Conservation (phyloP, 306 rosid genomes). For the Castanea sativa region DNA sequence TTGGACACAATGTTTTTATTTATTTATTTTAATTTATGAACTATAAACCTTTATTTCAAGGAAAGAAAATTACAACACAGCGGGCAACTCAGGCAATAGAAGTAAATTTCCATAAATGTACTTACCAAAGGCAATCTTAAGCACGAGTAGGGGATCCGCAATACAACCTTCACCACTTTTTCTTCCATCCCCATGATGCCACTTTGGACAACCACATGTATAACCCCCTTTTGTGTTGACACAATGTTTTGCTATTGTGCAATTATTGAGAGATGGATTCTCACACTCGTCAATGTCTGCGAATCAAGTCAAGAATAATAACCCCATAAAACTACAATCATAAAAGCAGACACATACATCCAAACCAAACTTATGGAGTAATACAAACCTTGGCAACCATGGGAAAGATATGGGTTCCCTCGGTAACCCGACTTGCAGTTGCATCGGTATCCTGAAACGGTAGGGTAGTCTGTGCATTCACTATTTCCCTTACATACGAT, state of each 20-base stretch:
- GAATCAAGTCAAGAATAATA: neutral
- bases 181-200: neutral
- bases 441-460: constrained; percentile 20
- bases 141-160: neutral
- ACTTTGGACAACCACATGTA: no score
- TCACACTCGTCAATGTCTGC: neutral
- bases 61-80: no score
- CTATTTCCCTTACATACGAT: neutral
- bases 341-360: no score
- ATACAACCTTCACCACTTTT: neutral
- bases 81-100: no score
- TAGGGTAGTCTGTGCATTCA: neutral
- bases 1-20: no score
- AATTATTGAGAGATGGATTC: neutral
- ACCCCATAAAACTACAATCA: neutral
- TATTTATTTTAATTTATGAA: no score
- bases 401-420: neutral
- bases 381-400: no score
- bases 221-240: no score
- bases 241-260: neutral
- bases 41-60: no score
- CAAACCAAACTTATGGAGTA: no score
- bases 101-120: neutral
- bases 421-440: constrained; percentile 19
- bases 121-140: neutral